A percentile compares a stretch with the other conserved stretches of the same genome.
phyloP scores from a whole-genome alignment of 2,329 filamentous ascomycete genomes.

The Lasiodiplodia gonubiensis region DNA sequence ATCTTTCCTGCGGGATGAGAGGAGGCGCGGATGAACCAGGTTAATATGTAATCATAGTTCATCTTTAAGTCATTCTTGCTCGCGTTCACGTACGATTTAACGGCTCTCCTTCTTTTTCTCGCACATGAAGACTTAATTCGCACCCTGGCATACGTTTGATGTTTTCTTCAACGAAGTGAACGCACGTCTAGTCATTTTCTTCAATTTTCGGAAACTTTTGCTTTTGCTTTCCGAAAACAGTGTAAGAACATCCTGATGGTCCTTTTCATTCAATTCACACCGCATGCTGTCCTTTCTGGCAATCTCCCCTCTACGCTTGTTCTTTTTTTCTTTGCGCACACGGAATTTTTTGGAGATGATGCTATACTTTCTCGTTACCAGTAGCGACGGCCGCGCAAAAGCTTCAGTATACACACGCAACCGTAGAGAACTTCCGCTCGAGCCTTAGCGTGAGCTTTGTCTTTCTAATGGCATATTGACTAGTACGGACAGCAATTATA shows the following conservation, averaged over 20 bases:
- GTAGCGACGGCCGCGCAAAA: background rate
- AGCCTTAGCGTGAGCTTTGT: background rate
- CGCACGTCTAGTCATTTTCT: background rate
- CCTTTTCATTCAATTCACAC: no score
- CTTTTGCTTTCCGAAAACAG: background rate
- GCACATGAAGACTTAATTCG: background rate
- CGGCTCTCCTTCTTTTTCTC: background rate
- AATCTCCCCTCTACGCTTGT: background rate
- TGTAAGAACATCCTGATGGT: constrained; percentile 3
- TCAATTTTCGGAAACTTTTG: background rate
- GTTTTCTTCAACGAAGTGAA: background rate
- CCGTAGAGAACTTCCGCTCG: constrained; percentile 5
- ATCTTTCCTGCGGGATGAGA: background rate
- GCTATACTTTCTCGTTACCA: background rate
- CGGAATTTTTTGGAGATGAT: background rate
- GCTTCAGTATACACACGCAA: constrained; percentile 1
- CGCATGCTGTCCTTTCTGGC: background rate
- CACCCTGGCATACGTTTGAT: background rate
- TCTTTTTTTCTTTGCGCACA: background rate
- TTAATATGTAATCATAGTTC: constrained; percentile 22
- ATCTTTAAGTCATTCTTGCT: background rate
- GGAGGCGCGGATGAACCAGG: background rate
- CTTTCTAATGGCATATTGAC: background rate
- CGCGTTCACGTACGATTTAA: background rate
- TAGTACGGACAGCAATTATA: background rate